A percentile compares a stretch with the other conserved stretches of the same genome.
phyloP scores from a whole-genome alignment of 2,329 filamentous ascomycete genomes.

The Alternaria sp. region DNA sequence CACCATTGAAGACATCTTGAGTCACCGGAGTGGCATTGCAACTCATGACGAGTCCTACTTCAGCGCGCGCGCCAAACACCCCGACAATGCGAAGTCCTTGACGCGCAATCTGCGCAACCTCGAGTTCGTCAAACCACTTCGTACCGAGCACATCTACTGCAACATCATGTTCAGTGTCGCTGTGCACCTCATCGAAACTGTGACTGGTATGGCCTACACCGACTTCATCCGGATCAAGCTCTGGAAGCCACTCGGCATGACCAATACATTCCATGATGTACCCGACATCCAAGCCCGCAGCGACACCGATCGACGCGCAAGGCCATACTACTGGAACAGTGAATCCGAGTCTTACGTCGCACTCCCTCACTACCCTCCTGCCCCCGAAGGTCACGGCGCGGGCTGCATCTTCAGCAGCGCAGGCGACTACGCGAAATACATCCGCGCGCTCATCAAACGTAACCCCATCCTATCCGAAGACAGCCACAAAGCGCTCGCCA shows the following conservation, averaged over 20 bases:
- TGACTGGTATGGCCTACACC: slow-evolving; percentile 39
- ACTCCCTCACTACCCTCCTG: slow-evolving; percentile 4
- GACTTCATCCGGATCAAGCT: neutral
- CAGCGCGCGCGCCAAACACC: neutral
- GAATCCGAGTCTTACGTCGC: neutral
- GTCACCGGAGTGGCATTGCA: neutral
- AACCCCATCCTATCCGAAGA: slow-evolving; percentile 6
- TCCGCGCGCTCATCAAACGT: slow-evolving; percentile 29
- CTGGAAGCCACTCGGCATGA: neutral
- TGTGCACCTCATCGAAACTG: slow-evolving; percentile 54
- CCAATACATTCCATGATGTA: neutral
- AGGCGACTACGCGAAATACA: slow-evolving; percentile 30
- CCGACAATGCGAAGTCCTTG: slow-evolving; percentile 10
- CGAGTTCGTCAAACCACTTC: slow-evolving; percentile 48
- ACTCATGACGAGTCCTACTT: neutral
- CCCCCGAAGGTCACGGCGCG: slow-evolving; percentile 29
- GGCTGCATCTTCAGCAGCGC: slow-evolving; percentile 29
- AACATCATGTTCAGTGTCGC: slow-evolving; percentile 61
- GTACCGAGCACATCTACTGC: slow-evolving; percentile 57
- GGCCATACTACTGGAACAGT: neutral
- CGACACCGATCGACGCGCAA: neutral
- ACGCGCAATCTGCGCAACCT: slow-evolving; percentile 51
- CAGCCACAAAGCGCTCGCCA: slow-evolving; percentile 21
- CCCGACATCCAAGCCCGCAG: neutral
- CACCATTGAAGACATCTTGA: neutral